A percentile compares a stretch with the other conserved stretches of the same genome.
phyloP scores from a whole-genome alignment of 108 stramenopile genomes.

The Chaetoceros muelleri region DNA sequence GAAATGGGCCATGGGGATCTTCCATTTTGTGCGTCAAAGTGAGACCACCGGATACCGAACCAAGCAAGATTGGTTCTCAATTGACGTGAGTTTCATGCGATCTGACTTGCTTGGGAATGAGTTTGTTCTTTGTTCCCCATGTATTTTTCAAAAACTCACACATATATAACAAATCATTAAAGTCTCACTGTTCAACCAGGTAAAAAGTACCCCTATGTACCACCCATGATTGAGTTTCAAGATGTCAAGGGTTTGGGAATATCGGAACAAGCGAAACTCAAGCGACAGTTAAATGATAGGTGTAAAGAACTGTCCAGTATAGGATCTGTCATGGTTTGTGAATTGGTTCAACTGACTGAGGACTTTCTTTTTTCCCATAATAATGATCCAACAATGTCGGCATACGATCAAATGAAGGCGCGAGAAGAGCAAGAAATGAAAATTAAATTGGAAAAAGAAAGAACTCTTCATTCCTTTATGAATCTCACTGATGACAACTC shows the following conservation, averaged over 20 bases:
- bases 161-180: constrained; percentile 5
- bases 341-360: constrained; percentile 63
- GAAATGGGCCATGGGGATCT: constrained; percentile 39
- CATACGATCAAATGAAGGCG: constrained; percentile 49
- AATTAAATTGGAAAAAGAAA: background rate
- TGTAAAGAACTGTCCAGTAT: constrained; percentile 38
- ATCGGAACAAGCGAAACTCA: constrained; percentile 25
- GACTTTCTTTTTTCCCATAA: constrained; percentile 54
- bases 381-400: constrained; percentile 42
- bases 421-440: constrained; percentile 30
- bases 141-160: background rate
- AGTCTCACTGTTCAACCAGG: constrained; percentile 37
- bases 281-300: constrained; percentile 20
- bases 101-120: background rate
- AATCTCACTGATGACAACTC: background rate
- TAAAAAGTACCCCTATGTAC: constrained; percentile 58
- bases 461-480: background rate
- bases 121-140: background rate
- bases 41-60: constrained; percentile 31
- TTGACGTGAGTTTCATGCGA: constrained; percentile 7
- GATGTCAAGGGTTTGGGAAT: constrained; percentile 31
- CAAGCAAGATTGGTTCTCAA: constrained; percentile 16
- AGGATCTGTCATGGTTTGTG: constrained; percentile 62
- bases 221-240: constrained; percentile 35
- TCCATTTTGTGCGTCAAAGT: constrained; percentile 21